Conservation (phyloP, 768 basidiomycete genomes). For the Sporobolomyces roseus region DNA sequence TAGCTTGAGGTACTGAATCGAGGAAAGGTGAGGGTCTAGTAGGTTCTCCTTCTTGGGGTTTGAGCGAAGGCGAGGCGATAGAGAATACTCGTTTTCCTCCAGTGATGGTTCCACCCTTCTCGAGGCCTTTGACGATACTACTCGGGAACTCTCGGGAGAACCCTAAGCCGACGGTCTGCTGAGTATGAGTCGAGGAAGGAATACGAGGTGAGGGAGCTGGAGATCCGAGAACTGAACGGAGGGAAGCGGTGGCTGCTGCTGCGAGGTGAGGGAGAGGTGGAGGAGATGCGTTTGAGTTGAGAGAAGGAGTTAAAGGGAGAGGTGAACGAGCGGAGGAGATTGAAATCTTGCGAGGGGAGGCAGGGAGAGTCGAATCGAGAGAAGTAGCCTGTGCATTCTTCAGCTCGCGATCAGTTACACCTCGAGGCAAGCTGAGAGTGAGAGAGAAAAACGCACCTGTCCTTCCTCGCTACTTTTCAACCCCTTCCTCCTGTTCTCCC, state of each 20-base stretch:
- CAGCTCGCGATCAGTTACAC: too few species aligned
- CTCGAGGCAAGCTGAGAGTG: too few species aligned
- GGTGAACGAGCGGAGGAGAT: slow-evolving; percentile 1
- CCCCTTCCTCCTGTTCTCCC: slow-evolving; percentile 18
- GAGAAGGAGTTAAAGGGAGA: background rate
- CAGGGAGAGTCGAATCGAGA: too few species aligned
- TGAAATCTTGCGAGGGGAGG: background rate
- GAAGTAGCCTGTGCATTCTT: too few species aligned
- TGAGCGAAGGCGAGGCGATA: too few species aligned
- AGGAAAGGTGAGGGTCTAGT: background rate
- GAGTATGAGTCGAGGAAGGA: background rate
- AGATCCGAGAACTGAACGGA: slow-evolving; percentile 26
- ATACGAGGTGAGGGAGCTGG: background rate
- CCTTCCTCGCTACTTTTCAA: too few species aligned
- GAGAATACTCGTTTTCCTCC: background rate
- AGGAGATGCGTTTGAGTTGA: background rate
- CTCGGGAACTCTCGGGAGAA: slow-evolving; percentile 16
- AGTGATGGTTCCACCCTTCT: background rate
- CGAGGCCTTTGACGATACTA: slow-evolving; percentile 1
- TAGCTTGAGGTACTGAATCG: background rate
- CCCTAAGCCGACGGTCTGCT: background rate
- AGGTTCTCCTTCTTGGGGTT: too few species aligned
- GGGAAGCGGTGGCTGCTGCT: slow-evolving; percentile 30
- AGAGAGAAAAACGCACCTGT: too few species aligned
- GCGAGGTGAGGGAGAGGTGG: slow-evolving; percentile 30